Percentiles rank a stretch among this genome's conserved stretches.
Conservation (phyloP, 2,329 filamentous ascomycete genomes). For the Conoideocrella luteorostrata region DNA sequence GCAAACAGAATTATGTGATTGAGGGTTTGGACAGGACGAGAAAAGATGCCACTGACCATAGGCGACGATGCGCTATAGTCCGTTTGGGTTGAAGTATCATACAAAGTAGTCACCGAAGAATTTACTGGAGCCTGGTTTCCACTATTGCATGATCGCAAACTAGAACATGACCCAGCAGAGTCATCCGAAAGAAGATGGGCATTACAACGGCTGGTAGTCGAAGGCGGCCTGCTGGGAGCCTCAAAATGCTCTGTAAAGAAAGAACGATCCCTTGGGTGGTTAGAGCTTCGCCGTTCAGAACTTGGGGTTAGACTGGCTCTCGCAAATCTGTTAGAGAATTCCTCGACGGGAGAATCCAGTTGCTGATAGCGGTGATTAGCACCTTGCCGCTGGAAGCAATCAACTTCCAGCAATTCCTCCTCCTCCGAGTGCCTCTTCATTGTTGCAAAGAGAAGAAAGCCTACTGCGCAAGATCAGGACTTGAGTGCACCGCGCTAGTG, state of each 20-base stretch:
- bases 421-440: slow-evolving; percentile 26
- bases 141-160: slow-evolving; percentile 17
- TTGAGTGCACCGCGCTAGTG: too few species aligned
- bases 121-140: slow-evolving; percentile 13
- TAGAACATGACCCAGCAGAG: slow-evolving; percentile 17
- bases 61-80: slow-evolving; percentile 12
- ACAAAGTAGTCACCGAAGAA: slow-evolving; percentile 7
- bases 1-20: too few species aligned
- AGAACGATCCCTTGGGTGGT: slow-evolving; percentile 2
- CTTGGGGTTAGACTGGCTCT: slow-evolving; percentile 4
- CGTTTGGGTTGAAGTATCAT: slow-evolving; percentile 9
- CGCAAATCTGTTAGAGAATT: slow-evolving; percentile 1
- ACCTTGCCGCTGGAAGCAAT: slow-evolving; percentile 17
- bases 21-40: too few species aligned
- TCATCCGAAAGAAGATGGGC: slow-evolving; percentile 23
- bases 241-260: slow-evolving; percentile 7
- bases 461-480: not conserved
- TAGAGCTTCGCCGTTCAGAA: not conserved
- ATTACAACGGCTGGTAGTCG: slow-evolving; percentile 16
- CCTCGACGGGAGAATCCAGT: slow-evolving; percentile 16
- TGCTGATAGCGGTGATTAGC: slow-evolving; percentile 5
- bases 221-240: slow-evolving; percentile 13
- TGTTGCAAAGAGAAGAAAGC: slow-evolving; percentile 2
- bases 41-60: slow-evolving; percentile 9
- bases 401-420: slow-evolving; percentile 30